phyloP scores from a whole-genome alignment of 768 basidiomycete species.

The Termitomyces sp. region DNA sequence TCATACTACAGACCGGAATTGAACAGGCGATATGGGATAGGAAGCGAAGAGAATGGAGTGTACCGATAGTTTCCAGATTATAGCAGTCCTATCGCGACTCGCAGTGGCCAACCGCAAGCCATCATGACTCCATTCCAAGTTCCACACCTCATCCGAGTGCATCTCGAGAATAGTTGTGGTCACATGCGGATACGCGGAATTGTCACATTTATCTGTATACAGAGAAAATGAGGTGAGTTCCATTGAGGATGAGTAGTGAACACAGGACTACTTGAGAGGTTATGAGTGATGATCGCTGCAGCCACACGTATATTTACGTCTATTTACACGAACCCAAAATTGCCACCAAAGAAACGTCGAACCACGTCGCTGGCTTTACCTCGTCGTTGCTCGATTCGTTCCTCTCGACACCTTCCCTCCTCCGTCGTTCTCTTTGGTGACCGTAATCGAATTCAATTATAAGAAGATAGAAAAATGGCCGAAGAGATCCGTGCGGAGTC shows the following conservation, averaged over 20 bases:
- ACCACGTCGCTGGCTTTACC: slow-evolving; percentile 13
- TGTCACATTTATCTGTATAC: slow-evolving; percentile 77
- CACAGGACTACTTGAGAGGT: slow-evolving; percentile 67
- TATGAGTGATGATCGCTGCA: too few species aligned
- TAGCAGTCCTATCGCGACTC: slow-evolving; percentile 80
- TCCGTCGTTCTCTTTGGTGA: background rate
- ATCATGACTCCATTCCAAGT: slow-evolving; percentile 90
- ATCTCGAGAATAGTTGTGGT: slow-evolving; percentile 83
- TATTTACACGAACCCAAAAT: slow-evolving; percentile 16
- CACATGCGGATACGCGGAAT: slow-evolving; percentile 75
- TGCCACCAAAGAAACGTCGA: slow-evolving; percentile 9
- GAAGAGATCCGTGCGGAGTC: slow-evolving; percentile 86
- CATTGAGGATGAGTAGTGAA: slow-evolving; percentile 13
- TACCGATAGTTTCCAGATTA: slow-evolving; percentile 87
- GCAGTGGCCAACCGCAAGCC: slow-evolving; percentile 82
- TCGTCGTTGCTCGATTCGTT: background rate
- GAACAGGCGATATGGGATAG: background rate
- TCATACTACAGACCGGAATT: slow-evolving; percentile 6
- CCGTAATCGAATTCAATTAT: background rate
- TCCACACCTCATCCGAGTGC: slow-evolving; percentile 95
- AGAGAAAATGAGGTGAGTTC: slow-evolving; percentile 65
- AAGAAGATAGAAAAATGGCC: slow-evolving; percentile 18
- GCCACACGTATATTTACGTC: slow-evolving; percentile 13
- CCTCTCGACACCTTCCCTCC: background rate
- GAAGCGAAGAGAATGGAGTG: slow-evolving; percentile 22